Evolutionary conservation across 805 yeast genomes (phyloP).

Genomic region (Kluyveromyces wickerhamii): DNA sequence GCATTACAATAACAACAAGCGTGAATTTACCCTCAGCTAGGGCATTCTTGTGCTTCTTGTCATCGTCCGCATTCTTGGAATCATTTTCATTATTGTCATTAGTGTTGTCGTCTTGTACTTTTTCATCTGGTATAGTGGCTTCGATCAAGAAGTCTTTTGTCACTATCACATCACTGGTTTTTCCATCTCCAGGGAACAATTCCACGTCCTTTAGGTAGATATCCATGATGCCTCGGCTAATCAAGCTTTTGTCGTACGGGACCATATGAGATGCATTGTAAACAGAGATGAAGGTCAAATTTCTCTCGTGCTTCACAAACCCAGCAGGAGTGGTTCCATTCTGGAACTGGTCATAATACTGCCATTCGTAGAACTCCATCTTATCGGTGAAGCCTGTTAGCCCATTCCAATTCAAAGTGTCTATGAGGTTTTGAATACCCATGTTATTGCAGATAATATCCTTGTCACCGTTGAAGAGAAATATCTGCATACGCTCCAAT

Average conservation of each 20-base stretch:
- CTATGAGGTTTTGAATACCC: conserved; percentile 65
- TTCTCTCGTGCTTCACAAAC: conserved; percentile 46
- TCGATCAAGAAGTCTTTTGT: conserved; percentile 1
- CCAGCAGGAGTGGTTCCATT: conserved; percentile 34
- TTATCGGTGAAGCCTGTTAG: conserved; percentile 27
- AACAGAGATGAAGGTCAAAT: conserved; percentile 68
- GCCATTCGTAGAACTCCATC: conserved; percentile 36
- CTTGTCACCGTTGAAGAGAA: conserved; percentile 79
- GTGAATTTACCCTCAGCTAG: conserved; percentile 1
- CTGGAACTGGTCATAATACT: conserved; percentile 24
- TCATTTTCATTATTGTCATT: conserved; percentile 16
- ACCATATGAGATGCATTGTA: conserved; percentile 88
- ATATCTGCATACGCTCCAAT: conserved; percentile 47
- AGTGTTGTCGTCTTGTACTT: conserved; percentile 9
- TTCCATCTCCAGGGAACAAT: conserved; percentile 46
- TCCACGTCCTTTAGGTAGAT: conserved; percentile 39
- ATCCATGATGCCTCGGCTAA: conserved; percentile 65
- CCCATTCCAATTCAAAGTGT: conserved; percentile 59
- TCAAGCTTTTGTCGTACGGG: conserved; percentile 69
- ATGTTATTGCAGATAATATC: conserved; percentile 82
- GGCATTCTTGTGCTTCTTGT: not conserved
- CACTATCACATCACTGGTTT: conserved; percentile 26
- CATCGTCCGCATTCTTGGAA: not conserved
- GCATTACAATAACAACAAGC: conserved; percentile 4
- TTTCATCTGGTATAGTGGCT: conserved; percentile 6